Evolutionary conservation across 129 eudicot species (phyloP).

Genomic region (Rutidosis leptorrhynchoides): DNA sequence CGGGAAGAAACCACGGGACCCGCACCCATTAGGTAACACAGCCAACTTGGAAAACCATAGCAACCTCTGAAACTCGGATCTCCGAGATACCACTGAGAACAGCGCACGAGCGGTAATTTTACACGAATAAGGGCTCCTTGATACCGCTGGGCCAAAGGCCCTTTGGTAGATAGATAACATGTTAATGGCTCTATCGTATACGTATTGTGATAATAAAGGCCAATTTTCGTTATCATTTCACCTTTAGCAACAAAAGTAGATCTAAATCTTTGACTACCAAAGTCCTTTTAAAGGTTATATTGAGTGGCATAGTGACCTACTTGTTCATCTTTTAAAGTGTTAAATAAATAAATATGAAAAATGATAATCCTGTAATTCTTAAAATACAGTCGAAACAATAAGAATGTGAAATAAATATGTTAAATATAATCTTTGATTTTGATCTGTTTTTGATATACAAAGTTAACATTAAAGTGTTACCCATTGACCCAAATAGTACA

Average conservation of each 20-base stretch:
- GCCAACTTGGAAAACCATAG: too few species aligned
- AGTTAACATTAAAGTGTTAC: background rate
- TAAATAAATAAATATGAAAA: background rate
- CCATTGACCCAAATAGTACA: background rate
- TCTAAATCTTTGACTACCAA: slow-evolving; percentile 32
- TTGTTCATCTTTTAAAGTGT: slow-evolving; percentile 1
- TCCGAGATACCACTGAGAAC: too few species aligned
- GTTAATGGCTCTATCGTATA: slow-evolving; percentile 1
- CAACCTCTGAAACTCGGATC: too few species aligned
- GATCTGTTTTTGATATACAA: background rate
- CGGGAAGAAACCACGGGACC: too few species aligned
- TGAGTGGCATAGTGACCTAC: slow-evolving; percentile 22
- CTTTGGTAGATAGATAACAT: background rate
- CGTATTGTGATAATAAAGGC: slow-evolving; percentile 14
- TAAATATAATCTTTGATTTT: slow-evolving; percentile 1
- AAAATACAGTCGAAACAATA: background rate
- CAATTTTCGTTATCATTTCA: slow-evolving; percentile 23
- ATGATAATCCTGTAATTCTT: background rate
- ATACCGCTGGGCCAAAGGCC: too few species aligned
- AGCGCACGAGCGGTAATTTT: too few species aligned
- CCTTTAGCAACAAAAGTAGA: slow-evolving; percentile 39
- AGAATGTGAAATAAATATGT: background rate
- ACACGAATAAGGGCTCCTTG: too few species aligned
- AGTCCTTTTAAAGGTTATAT: slow-evolving; percentile 16
- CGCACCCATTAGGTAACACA: too few species aligned